Base-by-base conservation (phyloP, 306 rosid genomes). In the Nissolia schottii region DNA sequence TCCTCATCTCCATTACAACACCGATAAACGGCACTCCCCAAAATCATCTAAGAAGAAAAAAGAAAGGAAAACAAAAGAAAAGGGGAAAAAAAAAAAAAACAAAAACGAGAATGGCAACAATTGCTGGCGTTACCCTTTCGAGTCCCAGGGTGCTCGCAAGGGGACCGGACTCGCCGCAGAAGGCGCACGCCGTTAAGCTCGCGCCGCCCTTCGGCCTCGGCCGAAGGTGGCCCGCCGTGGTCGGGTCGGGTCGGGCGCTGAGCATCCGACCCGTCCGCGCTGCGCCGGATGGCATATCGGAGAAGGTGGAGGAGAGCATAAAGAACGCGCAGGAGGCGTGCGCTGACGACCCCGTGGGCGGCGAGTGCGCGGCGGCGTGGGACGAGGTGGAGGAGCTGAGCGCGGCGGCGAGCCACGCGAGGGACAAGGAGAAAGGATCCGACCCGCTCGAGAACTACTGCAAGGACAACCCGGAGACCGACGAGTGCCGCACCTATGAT, bases 321-420 rank as follows among this genome's bases (percentile, higher is more conserved):
- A 91, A 91, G 94, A 72, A 70, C 1, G 98, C 98, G 2, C 88
- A 89, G 86, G 85, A 82, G 79, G 10, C 89, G 0, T 93, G 98
- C 81, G 64, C 89, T 0, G 97, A 43, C 1, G 79, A 88, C 53
- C 91, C 90, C 10, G 79, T 64, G 0, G 87, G 88, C 59, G 92
- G 96, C 0, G 98, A 94, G 82, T 94, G 98, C 67, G 95, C 76
- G 70, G 98, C 96, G 13, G 98, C 98, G 0, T 94, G 98, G 98
- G 98, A 94, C 43, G 95, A 87, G 76, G 98, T 94, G 73, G 98
- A 94, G 96, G 98, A 94, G 84, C 89, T 89, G 18, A 94, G 98
- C 62, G 98, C 98, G 9, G 97, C 97, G 6, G 98, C 96, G 0
- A 91, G 98, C 85, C 97, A 94, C 51, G 92, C 93, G 16, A 85